Evolutionary conservation across 305 asterid species (phyloP).

Genomic region (Fraxinus angustifolia): DNA sequence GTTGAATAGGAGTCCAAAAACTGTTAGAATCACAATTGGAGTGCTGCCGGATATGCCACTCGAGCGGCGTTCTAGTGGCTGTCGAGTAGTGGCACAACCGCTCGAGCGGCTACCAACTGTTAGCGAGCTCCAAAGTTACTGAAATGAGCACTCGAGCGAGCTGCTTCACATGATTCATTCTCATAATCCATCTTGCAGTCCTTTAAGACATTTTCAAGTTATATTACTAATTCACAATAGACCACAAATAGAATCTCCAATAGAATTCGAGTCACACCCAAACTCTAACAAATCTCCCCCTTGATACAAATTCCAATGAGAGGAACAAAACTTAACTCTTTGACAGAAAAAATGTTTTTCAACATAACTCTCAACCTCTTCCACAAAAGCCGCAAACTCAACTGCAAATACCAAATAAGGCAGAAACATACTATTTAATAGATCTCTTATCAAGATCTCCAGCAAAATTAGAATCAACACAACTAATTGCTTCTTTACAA

Average conservation of each 20-base stretch:
- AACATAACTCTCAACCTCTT: not conserved
- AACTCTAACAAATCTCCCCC: not conserved
- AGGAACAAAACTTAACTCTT: not conserved
- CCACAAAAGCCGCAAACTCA: not conserved
- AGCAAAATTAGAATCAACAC: not conserved
- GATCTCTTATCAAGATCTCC: not conserved
- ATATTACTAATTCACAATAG: not conserved
- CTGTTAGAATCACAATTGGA: not conserved
- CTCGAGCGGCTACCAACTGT: not conserved
- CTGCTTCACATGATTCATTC: not conserved
- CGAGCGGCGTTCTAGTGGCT: not conserved
- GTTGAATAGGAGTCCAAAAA: not conserved
- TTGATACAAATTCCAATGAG: not conserved
- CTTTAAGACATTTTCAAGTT: not conserved
- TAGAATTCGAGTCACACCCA: not conserved
- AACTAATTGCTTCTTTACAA: not conserved
- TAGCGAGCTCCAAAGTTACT: not conserved
- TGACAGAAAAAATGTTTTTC: too few species aligned
- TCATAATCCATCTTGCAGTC: not conserved
- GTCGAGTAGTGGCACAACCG: not conserved
- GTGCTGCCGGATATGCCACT: not conserved
- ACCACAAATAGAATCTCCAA: not conserved
- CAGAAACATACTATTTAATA: not conserved
- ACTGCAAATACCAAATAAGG: not conserved
- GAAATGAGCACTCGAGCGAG: not conserved